Evolutionary conservation across 768 basidiomycete genomes (phyloP), one percentile per base, ranked within the genome.

Genomic region (Tylopilus intermedius): DNA sequence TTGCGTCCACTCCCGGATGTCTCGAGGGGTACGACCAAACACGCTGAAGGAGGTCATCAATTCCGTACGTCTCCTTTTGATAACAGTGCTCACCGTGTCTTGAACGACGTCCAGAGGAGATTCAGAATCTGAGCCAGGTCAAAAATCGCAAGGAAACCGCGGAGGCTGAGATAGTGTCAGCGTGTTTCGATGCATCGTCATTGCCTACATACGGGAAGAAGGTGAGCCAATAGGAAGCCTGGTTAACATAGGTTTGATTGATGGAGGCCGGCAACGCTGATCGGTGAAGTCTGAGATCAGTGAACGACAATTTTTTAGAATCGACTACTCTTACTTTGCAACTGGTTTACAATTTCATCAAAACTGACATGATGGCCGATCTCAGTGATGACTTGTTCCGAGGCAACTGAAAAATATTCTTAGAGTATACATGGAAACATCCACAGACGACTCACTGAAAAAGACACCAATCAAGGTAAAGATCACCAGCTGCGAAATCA

Each of bases 111-210:
- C 81, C 84, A 88, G 33, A 94, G 61, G 24, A 99, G 77, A 64
- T 96, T 96, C 71, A 98, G 70, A 47, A 98, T 82, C 71, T 99
- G 96, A 6, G 96, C 95, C 32, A 99, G 75, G 67, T 99, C 96
- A 65, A 98, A 98, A 51, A 97, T 76, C 9, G 83, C 88, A 39
- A 98, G 79, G 80, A 97, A 96, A 24, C 94, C 96, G 66, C 95
- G 90, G 35, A 98, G 76, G 7, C 90, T 91, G 33, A 33, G 6
- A 41, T 30, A 6, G 24, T 32, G 33, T 64, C 30, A 61, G 53
- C 14, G 47, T 32, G 38, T 11, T 38, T 43, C 30, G 0, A 43
- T 27, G 40, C 50, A 33, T 44, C 21, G 22, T 55, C 44, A 38
- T 8, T 15, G 26, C 40, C 21, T 14, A 74, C 87, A n/a, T 67